phyloP scores from a whole-genome alignment of 306 rosid genomes.

The cucumber (Cucumis sativus) region DNA sequence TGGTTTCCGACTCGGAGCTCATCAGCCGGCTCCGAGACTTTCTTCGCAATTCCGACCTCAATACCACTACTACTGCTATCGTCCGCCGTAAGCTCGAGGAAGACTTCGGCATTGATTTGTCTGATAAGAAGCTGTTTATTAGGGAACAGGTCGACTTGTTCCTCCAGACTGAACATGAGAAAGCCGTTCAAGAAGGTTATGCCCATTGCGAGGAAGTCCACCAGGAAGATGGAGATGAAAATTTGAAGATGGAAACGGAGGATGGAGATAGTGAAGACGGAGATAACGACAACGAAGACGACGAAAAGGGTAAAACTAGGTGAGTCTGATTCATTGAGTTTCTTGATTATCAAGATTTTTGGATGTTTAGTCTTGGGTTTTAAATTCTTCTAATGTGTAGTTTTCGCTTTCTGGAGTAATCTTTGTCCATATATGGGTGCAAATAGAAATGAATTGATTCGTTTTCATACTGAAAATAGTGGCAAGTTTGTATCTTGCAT shows the following conservation, averaged over 20 bases:
- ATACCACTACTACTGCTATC: constrained; percentile 49
- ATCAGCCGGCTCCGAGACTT: constrained; percentile 62
- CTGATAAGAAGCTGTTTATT: constrained; percentile 50
- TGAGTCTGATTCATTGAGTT: constrained; percentile 17
- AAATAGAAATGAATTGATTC: background rate
- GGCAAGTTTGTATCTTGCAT: background rate
- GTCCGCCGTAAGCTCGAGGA: constrained; percentile 63
- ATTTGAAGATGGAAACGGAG: constrained; percentile 6
- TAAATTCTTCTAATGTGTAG: background rate
- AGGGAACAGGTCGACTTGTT: constrained; percentile 66
- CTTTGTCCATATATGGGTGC: background rate
- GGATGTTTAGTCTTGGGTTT: background rate
- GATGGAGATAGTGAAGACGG: constrained; percentile 18
- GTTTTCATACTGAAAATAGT: background rate
- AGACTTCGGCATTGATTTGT: constrained; percentile 59
- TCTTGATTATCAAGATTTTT: background rate
- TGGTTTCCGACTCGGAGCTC: constrained; percentile 76
- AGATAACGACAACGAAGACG: constrained; percentile 19
- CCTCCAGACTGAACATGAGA: constrained; percentile 35
- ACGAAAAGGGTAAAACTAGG: constrained; percentile 34
- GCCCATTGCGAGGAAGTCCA: constrained; percentile 6
- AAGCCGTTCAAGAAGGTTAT: background rate
- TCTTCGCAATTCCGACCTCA: constrained; percentile 59
- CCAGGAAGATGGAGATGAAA: constrained; percentile 14
- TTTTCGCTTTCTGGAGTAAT: background rate